These are phyloP conservation scores for Suillus subluteus DNA, from an alignment of 768 basidiomycete genomes.

Conservation along the genomic window DNA sequence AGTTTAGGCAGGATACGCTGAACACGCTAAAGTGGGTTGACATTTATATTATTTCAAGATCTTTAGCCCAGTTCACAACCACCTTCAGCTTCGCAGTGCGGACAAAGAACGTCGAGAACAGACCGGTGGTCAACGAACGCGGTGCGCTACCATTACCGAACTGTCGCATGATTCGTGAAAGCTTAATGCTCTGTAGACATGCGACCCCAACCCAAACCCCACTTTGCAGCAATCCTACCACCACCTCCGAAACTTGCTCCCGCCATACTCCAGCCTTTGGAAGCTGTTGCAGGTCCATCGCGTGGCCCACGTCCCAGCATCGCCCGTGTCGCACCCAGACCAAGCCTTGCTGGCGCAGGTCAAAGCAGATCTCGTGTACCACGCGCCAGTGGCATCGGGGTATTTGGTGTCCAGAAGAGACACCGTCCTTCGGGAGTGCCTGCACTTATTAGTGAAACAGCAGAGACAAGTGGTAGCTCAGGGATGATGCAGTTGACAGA, in stretches of 20 bases:
- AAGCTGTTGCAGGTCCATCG: conserved; percentile 18
- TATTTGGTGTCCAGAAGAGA: conserved; percentile 16
- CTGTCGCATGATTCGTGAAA: neutral
- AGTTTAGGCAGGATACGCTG: conserved; percentile 84
- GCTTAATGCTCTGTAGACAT: conserved; percentile 46
- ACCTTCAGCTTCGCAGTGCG: conserved; percentile 71
- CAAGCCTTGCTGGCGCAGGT: conserved; percentile 6
- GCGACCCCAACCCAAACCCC: conserved; percentile 57
- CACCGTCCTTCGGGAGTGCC: conserved; percentile 23
- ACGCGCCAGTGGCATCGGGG: conserved; percentile 34
- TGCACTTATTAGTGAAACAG: conserved; percentile 19
- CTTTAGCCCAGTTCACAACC: conserved; percentile 4
- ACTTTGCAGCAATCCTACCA: conserved; percentile 65
- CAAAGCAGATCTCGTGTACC: conserved; percentile 32
- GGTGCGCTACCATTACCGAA: conserved; percentile 44
- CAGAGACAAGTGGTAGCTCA: conserved; percentile 16
- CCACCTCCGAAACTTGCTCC: conserved; percentile 49
- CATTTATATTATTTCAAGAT: conserved; percentile 22
- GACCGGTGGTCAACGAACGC: conserved; percentile 75
- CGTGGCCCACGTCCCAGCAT: conserved; percentile 29
- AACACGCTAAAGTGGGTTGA: conserved; percentile 80
- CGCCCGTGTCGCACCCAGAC: conserved; percentile 3
- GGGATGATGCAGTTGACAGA: conserved; percentile 47
- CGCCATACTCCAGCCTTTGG: conserved; percentile 47
- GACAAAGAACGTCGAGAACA: conserved; percentile 87